Evolutionary conservation across 805 yeast genomes (phyloP).

Genomic region (Pichia rugopelliculosa): DNA sequence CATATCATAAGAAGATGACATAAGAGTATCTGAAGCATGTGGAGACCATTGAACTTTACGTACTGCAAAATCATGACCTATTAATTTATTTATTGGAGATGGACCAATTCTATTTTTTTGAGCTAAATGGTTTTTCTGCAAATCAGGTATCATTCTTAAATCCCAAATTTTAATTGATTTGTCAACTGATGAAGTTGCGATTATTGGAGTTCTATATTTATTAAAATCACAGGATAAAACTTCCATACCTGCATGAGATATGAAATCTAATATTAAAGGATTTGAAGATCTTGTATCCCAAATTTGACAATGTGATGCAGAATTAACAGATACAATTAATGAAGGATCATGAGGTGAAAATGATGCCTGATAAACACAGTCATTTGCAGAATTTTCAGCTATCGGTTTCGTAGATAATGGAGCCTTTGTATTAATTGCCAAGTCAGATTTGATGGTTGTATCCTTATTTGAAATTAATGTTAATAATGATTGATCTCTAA

Average conservation of each 20-base stretch:
- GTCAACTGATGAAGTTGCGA: slow-evolving; percentile 93
- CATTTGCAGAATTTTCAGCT: slow-evolving; percentile 30
- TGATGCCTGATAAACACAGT: slow-evolving; percentile 71
- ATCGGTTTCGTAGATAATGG: slow-evolving; percentile 31
- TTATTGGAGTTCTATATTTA: slow-evolving; percentile 69
- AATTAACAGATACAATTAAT: slow-evolving; percentile 61
- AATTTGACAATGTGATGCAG: slow-evolving; percentile 63
- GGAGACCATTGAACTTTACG: slow-evolving; percentile 85
- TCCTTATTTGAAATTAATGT: slow-evolving; percentile 39
- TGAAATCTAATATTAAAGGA: slow-evolving; percentile 51
- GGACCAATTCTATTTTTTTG: slow-evolving; percentile 45
- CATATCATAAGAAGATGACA: slow-evolving; percentile 89
- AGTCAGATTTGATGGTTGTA: slow-evolving; percentile 15
- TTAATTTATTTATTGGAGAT: slow-evolving; percentile 65
- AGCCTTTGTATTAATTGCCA: slow-evolving; percentile 19
- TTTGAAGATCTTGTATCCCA: slow-evolving; percentile 75
- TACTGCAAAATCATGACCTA: slow-evolving; percentile 88
- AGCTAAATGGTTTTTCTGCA: slow-evolving; percentile 29
- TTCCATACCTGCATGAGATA: slow-evolving; percentile 78
- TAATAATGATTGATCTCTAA: slow-evolving; percentile 45
- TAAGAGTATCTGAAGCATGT: slow-evolving; percentile 60
- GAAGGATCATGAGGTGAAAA: slow-evolving; percentile 83
- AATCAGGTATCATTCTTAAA: slow-evolving; percentile 51
- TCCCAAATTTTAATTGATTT: slow-evolving; percentile 84
- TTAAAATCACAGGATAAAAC: slow-evolving; percentile 82